Evolutionary conservation across 257 asterid species (phyloP).

Genomic region (Penstemon barbatus): DNA sequence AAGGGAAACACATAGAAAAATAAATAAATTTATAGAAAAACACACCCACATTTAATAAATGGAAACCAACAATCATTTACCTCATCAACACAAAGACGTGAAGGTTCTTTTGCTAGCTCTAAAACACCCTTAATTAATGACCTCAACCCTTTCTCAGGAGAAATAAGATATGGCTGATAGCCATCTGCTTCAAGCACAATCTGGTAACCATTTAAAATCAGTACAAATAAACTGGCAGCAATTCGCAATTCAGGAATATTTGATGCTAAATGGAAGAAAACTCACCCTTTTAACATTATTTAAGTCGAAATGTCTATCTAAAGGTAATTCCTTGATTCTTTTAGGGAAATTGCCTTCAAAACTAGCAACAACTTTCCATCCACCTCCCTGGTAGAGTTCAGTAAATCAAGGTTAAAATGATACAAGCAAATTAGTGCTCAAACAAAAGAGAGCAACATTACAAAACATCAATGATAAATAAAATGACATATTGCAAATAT

Average conservation of each 20-base stretch:
- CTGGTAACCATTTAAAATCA: slow-evolving; percentile 43
- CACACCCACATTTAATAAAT: not conserved
- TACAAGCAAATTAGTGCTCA: slow-evolving; percentile 10
- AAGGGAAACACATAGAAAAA: slow-evolving; percentile 15
- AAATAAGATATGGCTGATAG: slow-evolving; percentile 96
- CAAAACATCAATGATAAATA: slow-evolving; percentile 9
- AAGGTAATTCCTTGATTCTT: slow-evolving; percentile 91
- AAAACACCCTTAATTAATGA: slow-evolving; percentile 82
- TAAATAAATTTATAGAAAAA: slow-evolving; percentile 1
- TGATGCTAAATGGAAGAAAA: slow-evolving; percentile 13
- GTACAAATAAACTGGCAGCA: slow-evolving; percentile 27
- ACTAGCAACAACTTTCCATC: slow-evolving; percentile 98
- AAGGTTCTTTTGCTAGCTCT: slow-evolving; percentile 95
- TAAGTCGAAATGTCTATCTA: slow-evolving; percentile 88
- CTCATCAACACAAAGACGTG: slow-evolving; percentile 99
- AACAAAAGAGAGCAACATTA: slow-evolving; percentile 11
- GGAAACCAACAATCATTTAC: slow-evolving; percentile 37
- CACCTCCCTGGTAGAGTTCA: slow-evolving; percentile 67
- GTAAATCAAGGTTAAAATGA: slow-evolving; percentile 15
- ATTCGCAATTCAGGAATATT: slow-evolving; percentile 1
- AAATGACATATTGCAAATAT: not conserved
- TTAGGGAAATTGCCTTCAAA: slow-evolving; percentile 97
- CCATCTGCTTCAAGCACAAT: slow-evolving; percentile 99
- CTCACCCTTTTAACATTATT: slow-evolving; percentile 86
- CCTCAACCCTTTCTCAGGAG: slow-evolving; percentile 97